These are phyloP conservation scores for Eutrema salsugineum DNA, from an alignment of 441 rosid genomes.

Conservation along the genomic window DNA sequence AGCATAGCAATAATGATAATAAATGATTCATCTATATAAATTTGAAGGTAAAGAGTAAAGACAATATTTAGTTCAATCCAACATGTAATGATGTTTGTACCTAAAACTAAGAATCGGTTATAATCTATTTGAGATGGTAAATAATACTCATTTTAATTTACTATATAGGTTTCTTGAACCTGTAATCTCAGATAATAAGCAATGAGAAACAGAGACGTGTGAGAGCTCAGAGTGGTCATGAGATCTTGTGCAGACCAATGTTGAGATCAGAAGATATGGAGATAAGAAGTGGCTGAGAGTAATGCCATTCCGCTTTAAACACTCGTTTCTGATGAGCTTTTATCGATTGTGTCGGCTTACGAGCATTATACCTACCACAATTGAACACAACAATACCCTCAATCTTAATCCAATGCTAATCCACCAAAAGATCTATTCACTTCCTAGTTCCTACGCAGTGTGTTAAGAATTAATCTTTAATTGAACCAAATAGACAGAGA, in stretches of 20 bases:
- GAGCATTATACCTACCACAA: slow-evolving; percentile 51
- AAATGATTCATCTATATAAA: neutral
- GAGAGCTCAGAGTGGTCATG: slow-evolving; percentile 17
- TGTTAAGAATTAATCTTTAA: neutral
- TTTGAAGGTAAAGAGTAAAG: neutral
- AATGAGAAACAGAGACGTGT: neutral
- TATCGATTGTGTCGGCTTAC: slow-evolving; percentile 76
- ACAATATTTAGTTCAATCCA: neutral
- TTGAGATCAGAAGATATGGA: slow-evolving; percentile 88
- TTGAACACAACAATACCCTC: neutral
- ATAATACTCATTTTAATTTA: neutral
- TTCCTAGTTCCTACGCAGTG: neutral
- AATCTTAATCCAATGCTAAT: neutral
- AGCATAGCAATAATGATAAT: neutral
- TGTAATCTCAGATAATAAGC: neutral
- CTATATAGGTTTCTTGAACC: neutral
- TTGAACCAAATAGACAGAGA: neutral
- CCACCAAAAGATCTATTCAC: neutral
- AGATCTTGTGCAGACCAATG: slow-evolving; percentile 73
- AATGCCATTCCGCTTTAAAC: slow-evolving; percentile 84
- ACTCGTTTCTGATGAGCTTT: slow-evolving; percentile 88
- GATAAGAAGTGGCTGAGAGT: slow-evolving; percentile 59
- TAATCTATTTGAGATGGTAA: neutral
- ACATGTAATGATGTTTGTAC: neutral
- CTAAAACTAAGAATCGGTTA: neutral